Evolutionary conservation across 306 rosid species (phyloP).

Genomic region (Senna tora): DNA sequence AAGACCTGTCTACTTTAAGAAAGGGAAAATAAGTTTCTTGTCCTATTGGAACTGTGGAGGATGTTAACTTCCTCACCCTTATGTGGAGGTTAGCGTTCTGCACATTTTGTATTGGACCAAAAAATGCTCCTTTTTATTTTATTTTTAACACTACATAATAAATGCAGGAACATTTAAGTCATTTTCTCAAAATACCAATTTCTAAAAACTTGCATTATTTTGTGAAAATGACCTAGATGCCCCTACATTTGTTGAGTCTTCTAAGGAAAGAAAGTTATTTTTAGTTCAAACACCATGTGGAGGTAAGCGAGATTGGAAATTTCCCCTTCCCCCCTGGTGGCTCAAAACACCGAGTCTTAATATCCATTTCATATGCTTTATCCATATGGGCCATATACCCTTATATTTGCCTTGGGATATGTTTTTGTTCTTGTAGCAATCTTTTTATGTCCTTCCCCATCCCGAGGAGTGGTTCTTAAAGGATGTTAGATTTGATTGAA

Average conservation of each 20-base stretch:
- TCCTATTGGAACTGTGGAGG: neutral
- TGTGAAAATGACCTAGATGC: neutral
- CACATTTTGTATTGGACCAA: neutral
- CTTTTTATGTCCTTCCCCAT: neutral
- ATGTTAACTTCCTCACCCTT: neutral
- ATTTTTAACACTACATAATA: neutral
- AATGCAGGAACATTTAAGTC: neutral
- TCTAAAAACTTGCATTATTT: neutral
- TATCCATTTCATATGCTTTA: constrained; percentile 8
- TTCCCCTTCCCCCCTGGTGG: too few relatives aligned
- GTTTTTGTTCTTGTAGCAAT: neutral
- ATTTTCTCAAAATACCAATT: neutral
- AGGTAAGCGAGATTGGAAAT: too few relatives aligned
- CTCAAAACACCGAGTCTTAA: neutral
- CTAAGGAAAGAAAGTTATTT: too few relatives aligned
- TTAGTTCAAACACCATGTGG: too few relatives aligned
- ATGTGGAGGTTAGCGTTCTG: neutral
- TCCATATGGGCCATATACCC: neutral
- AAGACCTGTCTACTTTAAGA: constrained; percentile 1
- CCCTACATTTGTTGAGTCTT: neutral
- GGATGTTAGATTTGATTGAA: neutral
- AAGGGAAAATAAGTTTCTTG: neutral
- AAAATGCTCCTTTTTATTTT: neutral
- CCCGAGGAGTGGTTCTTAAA: neutral
- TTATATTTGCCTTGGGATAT: constrained; percentile 3